Evolutionary conservation across 805 yeast species (phyloP).

Genomic region (Kockiozyma suomiensis): DNA sequence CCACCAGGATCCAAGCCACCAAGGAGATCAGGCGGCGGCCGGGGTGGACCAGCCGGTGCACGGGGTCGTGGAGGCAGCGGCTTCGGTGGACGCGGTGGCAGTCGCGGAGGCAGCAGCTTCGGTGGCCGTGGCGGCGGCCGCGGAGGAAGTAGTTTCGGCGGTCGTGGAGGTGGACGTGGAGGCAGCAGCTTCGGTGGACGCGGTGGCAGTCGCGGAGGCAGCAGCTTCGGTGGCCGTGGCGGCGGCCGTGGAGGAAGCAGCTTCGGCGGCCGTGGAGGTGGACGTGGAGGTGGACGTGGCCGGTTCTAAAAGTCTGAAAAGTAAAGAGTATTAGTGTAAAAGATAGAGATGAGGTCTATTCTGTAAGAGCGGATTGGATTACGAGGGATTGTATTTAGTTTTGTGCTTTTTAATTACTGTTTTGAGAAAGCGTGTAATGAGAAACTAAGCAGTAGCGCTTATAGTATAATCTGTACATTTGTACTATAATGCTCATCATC

Average conservation of each 20-base stretch:
- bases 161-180: constrained; percentile 41
- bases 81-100: constrained; percentile 40
- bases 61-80: constrained; percentile 46
- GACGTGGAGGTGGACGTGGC: constrained; percentile 37
- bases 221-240: constrained; percentile 32
- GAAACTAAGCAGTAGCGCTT: no score
- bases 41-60: constrained; percentile 39
- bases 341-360: background rate
- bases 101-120: constrained; percentile 41
- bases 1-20: constrained; percentile 67
- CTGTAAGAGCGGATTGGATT: background rate
- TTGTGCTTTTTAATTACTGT: background rate
- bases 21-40: constrained; percentile 42
- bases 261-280: constrained; percentile 9
- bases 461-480: no score
- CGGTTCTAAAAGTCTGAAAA: background rate
- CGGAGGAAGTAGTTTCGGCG: constrained; percentile 37
- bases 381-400: background rate
- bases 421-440: no score
- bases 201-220: constrained; percentile 37
- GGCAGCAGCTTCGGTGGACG: constrained; percentile 44
- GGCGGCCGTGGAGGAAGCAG: constrained; percentile 36
- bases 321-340: background rate
- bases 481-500: no score
- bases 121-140: constrained; percentile 42